A percentile compares a stretch with the other conserved stretches of the same genome.
phyloP scores from a whole-genome alignment of 768 basidiomycete genomes.

The Leccinellum albellum region DNA sequence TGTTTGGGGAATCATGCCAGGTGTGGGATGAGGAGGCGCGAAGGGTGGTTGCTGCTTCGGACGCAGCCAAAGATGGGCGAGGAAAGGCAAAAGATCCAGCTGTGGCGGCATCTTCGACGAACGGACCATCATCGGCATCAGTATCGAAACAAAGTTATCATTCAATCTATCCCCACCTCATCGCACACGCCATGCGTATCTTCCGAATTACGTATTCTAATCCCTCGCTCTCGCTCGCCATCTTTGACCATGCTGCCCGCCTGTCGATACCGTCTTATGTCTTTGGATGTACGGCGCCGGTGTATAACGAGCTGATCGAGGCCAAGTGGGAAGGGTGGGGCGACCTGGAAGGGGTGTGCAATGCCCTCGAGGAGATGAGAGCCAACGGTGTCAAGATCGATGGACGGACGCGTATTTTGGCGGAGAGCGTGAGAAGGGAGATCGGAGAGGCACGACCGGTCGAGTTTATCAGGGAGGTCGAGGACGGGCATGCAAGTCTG shows the following conservation, averaged over 20 bases:
- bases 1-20: slow-evolving; percentile 54
- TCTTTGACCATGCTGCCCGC: slow-evolving; percentile 77
- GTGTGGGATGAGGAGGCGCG: slow-evolving; percentile 39
- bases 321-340: slow-evolving; percentile 83
- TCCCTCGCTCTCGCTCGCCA: slow-evolving; percentile 74
- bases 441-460: slow-evolving; percentile 52
- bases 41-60: slow-evolving; percentile 31
- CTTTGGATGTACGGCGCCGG: slow-evolving; percentile 82
- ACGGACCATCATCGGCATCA: background rate
- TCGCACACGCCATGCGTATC: slow-evolving; percentile 72
- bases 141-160: slow-evolving; percentile 39
- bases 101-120: background rate
- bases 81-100: background rate
- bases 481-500: background rate
- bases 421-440: slow-evolving; percentile 62
- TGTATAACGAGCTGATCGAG: slow-evolving; percentile 84
- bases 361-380: slow-evolving; percentile 76
- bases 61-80: background rate
- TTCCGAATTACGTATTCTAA: slow-evolving; percentile 77
- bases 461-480: slow-evolving; percentile 26
- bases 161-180: slow-evolving; percentile 66
- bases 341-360: slow-evolving; percentile 73
- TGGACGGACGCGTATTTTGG: slow-evolving; percentile 52
- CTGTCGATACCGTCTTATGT: slow-evolving; percentile 80
- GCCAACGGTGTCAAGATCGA: slow-evolving; percentile 73